These are phyloP conservation scores for Fusarium pseudoanthophilum DNA, from an alignment of 2,329 filamentous ascomycete genomes.

Conservation along the genomic window DNA sequence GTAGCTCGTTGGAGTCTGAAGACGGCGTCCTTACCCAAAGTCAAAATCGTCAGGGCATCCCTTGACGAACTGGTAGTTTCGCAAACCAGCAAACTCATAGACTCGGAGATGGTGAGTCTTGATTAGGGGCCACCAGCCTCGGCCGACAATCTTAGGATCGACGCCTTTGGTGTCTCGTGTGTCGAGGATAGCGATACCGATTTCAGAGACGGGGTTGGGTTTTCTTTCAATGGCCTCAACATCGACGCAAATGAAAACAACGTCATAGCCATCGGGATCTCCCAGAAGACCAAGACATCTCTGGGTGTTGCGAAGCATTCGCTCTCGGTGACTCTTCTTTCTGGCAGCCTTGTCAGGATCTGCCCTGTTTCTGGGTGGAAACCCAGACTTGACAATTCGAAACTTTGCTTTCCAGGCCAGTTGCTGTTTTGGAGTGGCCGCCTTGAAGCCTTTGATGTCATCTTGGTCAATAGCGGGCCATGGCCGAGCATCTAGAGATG, in stretches of 20 bases:
- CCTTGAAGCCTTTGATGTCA: slow-evolving; percentile 49
- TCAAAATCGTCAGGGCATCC: slow-evolving; percentile 80
- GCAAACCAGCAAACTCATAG: slow-evolving; percentile 71
- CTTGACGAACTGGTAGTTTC: slow-evolving; percentile 74
- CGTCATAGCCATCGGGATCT: slow-evolving; percentile 18
- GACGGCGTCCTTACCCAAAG: slow-evolving; percentile 72
- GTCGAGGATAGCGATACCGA: slow-evolving; percentile 86
- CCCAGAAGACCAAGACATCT: slow-evolving; percentile 72
- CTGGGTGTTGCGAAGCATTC: slow-evolving; percentile 72
- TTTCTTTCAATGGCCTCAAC: slow-evolving; percentile 81
- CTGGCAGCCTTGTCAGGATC: slow-evolving; percentile 58
- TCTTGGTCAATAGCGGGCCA: slow-evolving; percentile 51
- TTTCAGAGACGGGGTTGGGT: slow-evolving; percentile 78
- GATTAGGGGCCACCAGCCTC: slow-evolving; percentile 75
- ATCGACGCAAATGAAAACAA: slow-evolving; percentile 81
- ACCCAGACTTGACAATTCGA: slow-evolving; percentile 36
- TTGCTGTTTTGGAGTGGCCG: slow-evolving; percentile 33
- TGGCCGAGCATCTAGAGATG: slow-evolving; percentile 46
- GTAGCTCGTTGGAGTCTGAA: neutral
- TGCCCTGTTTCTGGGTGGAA: slow-evolving; percentile 46
- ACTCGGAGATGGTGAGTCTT: slow-evolving; percentile 81
- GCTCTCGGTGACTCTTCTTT: slow-evolving; percentile 61
- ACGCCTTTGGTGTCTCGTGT: slow-evolving; percentile 65
- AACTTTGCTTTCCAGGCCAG: slow-evolving; percentile 37
- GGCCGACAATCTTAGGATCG: slow-evolving; percentile 69